Conservation (phyloP, 495 filamentous ascomycete genomes). For the Mytilinidion resinicola region DNA sequence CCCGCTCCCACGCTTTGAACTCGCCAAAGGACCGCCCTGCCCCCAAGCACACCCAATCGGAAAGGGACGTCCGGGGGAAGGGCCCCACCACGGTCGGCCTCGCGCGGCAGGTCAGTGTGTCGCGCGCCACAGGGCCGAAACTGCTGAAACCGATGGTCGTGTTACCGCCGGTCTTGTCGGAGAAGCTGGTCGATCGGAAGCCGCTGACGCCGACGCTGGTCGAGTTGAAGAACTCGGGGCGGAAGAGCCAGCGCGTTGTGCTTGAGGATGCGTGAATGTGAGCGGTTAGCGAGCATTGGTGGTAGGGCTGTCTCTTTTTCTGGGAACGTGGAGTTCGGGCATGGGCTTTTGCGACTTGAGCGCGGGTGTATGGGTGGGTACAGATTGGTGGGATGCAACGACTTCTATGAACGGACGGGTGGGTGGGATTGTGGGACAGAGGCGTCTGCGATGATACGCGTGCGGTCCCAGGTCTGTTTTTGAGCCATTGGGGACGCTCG, state of each 20-base stretch:
- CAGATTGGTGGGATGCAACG: neutral
- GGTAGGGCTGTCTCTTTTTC: too few species aligned
- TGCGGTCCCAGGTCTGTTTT: constrained; percentile 10
- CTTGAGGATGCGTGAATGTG: constrained; percentile 24
- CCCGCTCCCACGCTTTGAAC: too few species aligned
- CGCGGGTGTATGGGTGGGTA: neutral
- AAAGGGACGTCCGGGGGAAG: too few species aligned
- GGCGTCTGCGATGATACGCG: constrained; percentile 5
- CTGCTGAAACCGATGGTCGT: constrained; percentile 12
- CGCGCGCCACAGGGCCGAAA: constrained; percentile 5
- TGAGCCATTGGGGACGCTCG: neutral
- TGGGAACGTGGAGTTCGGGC: too few species aligned
- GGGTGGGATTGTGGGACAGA: too few species aligned
- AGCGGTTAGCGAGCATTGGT: too few species aligned
- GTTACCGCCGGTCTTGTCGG: neutral
- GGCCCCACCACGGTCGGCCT: constrained; percentile 13
- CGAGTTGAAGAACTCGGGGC: constrained; percentile 18
- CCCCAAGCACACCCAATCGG: too few species aligned
- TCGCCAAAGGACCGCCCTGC: too few species aligned
- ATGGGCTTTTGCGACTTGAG: neutral
- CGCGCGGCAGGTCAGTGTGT: constrained; percentile 22
- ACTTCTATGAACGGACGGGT: too few species aligned
- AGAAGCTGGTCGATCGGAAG: constrained; percentile 20
- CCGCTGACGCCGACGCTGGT: constrained; percentile 25
- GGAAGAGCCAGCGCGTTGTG: constrained; percentile 26